Evolutionary conservation across 148 eudicot genomes (phyloP).

Genomic region (Rhododendron ferrugineum): DNA sequence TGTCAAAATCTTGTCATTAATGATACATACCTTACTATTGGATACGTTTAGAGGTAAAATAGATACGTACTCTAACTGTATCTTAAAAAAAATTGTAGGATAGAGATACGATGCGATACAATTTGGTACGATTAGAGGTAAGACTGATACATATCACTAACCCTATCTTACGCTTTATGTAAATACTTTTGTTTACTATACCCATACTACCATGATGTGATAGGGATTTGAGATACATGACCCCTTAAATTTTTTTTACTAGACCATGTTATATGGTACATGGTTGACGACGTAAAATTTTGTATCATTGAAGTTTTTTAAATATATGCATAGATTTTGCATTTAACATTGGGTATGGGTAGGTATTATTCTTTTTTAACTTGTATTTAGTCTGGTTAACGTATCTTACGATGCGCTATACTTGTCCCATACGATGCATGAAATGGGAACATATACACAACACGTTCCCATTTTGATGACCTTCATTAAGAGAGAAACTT

Average conservation of each 20-base stretch:
- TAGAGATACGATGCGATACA: too few relatives aligned
- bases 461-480: not conserved
- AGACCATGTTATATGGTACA: not conserved
- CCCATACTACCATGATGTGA: not conserved
- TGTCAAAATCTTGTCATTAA: not conserved
- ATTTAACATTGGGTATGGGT: too few relatives aligned
- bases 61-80: too few relatives aligned
- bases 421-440: not conserved
- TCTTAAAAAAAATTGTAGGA: too few relatives aligned
- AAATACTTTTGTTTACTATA: not conserved
- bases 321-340: not conserved
- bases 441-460: not conserved
- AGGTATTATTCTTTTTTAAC: not conserved
- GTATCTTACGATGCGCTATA: too few relatives aligned
- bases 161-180: not conserved
- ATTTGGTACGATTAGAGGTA: not conserved
- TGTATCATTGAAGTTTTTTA: not conserved
- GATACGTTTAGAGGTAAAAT: not conserved
- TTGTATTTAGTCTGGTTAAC: not conserved
- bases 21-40: not conserved
- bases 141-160: not conserved
- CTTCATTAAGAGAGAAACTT: not conserved
- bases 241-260: not conserved
- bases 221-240: not conserved
- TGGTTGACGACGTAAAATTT: not conserved